Evolutionary conservation across 2,329 filamentous ascomycete genomes (phyloP).

Genomic region (Hawksworthiomyces lignivorus): DNA sequence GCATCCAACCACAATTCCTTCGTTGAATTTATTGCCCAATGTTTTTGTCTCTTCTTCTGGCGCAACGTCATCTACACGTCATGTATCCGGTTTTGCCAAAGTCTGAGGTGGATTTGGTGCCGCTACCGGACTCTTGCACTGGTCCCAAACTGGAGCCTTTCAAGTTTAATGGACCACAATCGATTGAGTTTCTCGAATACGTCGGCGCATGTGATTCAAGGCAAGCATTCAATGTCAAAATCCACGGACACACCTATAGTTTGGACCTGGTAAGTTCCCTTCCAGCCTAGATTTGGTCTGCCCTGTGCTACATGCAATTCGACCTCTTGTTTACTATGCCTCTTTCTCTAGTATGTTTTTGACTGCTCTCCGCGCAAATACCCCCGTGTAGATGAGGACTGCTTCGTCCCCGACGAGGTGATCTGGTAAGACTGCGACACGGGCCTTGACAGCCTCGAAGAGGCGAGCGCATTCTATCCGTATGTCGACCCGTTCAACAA

Average conservation of each 20-base stretch:
- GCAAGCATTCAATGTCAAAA: conserved; percentile 15
- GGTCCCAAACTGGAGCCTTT: conserved; percentile 1
- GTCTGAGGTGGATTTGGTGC: neutral
- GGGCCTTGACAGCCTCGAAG: too few relatives aligned
- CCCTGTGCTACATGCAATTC: too few relatives aligned
- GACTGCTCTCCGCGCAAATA: too few relatives aligned
- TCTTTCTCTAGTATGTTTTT: neutral
- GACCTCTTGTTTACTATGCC: neutral
- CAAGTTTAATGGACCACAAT: conserved; percentile 12
- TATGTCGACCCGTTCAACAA: conserved; percentile 19
- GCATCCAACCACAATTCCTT: too few relatives aligned
- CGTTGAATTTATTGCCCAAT: too few relatives aligned
- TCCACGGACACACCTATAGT: conserved; percentile 7
- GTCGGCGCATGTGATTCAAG: conserved; percentile 15
- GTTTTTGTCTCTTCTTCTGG: too few relatives aligned
- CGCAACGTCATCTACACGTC: too few relatives aligned
- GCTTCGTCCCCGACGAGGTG: conserved; percentile 10
- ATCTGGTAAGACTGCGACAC: too few relatives aligned
- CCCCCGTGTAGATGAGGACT: conserved; percentile 17
- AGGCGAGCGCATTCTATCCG: too few relatives aligned
- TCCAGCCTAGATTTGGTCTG: too few relatives aligned
- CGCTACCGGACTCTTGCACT: too few relatives aligned
- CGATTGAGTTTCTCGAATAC: conserved; percentile 17
- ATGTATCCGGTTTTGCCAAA: conserved; percentile 4
- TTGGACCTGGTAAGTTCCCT: conserved; percentile 1